phyloP scores from a whole-genome alignment of 2,329 filamentous ascomycete genomes.

The Xylogone sp. region DNA sequence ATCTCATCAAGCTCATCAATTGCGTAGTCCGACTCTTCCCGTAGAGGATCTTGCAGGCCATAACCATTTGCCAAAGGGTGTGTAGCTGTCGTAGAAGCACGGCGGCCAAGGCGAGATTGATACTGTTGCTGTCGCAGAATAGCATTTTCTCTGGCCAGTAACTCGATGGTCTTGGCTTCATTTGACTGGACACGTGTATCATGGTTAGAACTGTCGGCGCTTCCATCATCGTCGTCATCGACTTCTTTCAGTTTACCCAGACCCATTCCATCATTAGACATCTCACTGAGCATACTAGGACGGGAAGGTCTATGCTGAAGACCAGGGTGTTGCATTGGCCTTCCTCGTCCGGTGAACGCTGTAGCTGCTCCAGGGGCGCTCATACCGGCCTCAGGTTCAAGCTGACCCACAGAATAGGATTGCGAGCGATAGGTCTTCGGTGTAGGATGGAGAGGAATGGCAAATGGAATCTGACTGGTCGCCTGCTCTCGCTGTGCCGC shows the following conservation, averaged over 20 bases:
- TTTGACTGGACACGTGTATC: slow-evolving; percentile 48
- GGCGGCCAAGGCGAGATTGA: slow-evolving; percentile 50
- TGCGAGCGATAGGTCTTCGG: slow-evolving; percentile 93
- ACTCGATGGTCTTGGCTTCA: slow-evolving; percentile 61
- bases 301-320: slow-evolving; percentile 79
- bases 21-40: slow-evolving; percentile 67
- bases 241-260: slow-evolving; percentile 68
- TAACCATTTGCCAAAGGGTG: slow-evolving; percentile 55
- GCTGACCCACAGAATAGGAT: slow-evolving; percentile 92
- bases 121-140: slow-evolving; percentile 57
- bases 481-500: slow-evolving; percentile 49
- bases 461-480: slow-evolving; percentile 74
- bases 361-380: slow-evolving; percentile 15
- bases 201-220: slow-evolving; percentile 51
- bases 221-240: slow-evolving; percentile 61
- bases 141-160: slow-evolving; percentile 59
- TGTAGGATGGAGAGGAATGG: slow-evolving; percentile 83
- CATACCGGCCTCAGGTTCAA: slow-evolving; percentile 60
- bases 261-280: slow-evolving; percentile 59
- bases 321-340: slow-evolving; percentile 54
- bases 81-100: slow-evolving; percentile 50
- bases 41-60: slow-evolving; percentile 54
- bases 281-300: slow-evolving; percentile 71
- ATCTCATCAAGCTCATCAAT: slow-evolving; percentile 67
- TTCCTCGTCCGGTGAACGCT: slow-evolving; percentile 22